Base-by-base conservation (phyloP, 768 basidiomycete genomes). In the Boletus tylopilopsis region DNA sequence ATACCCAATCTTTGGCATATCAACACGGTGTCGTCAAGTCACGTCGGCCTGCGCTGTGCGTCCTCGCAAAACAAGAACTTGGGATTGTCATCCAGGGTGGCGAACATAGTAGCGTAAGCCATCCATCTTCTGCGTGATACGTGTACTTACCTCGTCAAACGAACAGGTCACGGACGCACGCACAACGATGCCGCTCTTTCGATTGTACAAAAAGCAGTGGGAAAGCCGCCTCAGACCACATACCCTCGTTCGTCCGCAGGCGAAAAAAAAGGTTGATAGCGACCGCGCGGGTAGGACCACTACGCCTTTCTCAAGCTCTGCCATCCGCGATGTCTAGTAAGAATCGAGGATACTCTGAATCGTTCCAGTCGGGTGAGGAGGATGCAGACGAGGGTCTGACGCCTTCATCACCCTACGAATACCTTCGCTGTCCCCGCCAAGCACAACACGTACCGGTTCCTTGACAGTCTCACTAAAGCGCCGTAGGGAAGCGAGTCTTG, bases 141-240 rank as follows among this genome's bases (percentile, higher is more conserved):
- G 27, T 34, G 2, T 35, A n/a, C 22, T 53, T 19, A 42, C 36
- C 22, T 45, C 13, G 36, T 16, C 25, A 21, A 40, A 23, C 33
- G 22, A 43, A 38, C 45, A 96, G 94, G 84, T 97, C 5, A 89
- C 81, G 16, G 94, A 98, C 64, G 93, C 94, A 1, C 79, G 94
- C 43, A 95, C 94, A 0, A 90, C 94, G 0, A 96, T 99, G 92
- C 94, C 92, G 0, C 73, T 97, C 33, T 97, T 88, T 66, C 78
- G 93, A 7, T 62, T 94, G 16, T 78, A 94, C 66, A 84, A 88
- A 57, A 82, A 81, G 44, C 76, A 81, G 40, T 98, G 91, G 91
- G 94, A 98, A 56, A 75, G 74, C 49, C 73, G 76, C 19, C 53
- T 53, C 23, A 59, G 41, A 40, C 37, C 43, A 23, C 54, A 32